phyloP scores from a whole-genome alignment of 768 basidiomycete genomes.

The Omphalotus guepiniiformis region DNA sequence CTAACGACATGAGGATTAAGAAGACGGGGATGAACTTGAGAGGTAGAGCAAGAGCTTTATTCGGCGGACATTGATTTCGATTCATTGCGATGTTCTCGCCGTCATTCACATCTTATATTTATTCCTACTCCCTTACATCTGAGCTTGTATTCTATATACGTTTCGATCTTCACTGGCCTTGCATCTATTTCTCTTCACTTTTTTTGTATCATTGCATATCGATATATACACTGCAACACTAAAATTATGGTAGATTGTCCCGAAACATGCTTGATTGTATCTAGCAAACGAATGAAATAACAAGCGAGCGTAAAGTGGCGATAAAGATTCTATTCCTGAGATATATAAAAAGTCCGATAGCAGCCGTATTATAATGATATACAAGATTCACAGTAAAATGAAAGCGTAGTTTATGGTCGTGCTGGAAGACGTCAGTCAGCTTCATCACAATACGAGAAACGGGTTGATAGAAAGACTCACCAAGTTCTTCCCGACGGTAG shows the following conservation, averaged over 20 bases:
- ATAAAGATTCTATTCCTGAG: too few species aligned
- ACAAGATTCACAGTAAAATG: too few species aligned
- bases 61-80: not conserved
- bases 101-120: not conserved
- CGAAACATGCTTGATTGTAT: too few species aligned
- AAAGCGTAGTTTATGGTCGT: too few species aligned
- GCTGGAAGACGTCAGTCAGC: not conserved
- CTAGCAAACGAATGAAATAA: too few species aligned
- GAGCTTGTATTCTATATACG: not conserved
- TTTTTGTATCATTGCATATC: too few species aligned
- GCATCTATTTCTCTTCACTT: not conserved
- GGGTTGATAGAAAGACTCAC: slow-evolving; percentile 35
- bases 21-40: not conserved
- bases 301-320: too few species aligned
- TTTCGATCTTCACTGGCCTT: not conserved
- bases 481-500: slow-evolving; percentile 91
- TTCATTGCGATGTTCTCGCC: not conserved
- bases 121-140: too few species aligned
- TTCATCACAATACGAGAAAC: not conserved
- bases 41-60: not conserved
- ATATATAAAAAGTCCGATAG: too few species aligned
- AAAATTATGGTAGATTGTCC: too few species aligned
- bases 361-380: too few species aligned
- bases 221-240: too few species aligned
- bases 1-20: not conserved